Conservation (phyloP, 2,329 filamentous ascomycete genomes). For the Colletotrichum destructivum region DNA sequence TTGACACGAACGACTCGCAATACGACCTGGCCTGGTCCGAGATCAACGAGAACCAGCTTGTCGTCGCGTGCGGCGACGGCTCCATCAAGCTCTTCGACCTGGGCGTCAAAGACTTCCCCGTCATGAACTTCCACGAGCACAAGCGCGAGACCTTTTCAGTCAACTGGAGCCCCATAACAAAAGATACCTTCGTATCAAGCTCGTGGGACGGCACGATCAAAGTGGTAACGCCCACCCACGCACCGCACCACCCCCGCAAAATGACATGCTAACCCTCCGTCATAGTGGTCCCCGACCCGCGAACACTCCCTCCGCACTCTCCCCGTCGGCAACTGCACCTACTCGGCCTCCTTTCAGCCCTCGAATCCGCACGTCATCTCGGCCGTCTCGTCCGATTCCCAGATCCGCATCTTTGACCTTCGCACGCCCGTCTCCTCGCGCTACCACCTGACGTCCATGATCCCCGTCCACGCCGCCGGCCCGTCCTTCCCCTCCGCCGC, state of each 20-base stretch:
- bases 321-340: constrained; percentile 93
- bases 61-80: constrained; percentile 92
- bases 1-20: constrained; percentile 96
- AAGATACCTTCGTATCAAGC: constrained; percentile 90
- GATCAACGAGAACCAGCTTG: constrained; percentile 93
- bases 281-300: constrained; percentile 86
- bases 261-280: constrained; percentile 10
- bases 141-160: constrained; percentile 94
- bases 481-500: constrained; percentile 58
- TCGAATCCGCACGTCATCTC: constrained; percentile 89
- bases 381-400: constrained; percentile 89
- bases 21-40: constrained; percentile 98
- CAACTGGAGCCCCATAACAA: constrained; percentile 91
- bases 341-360: constrained; percentile 91
- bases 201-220: constrained; percentile 98
- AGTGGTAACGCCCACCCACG: constrained; percentile 68
- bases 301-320: constrained; percentile 84
- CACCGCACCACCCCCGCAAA: too few species aligned
- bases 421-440: constrained; percentile 87
- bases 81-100: constrained; percentile 96
- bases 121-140: constrained; percentile 95
- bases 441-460: constrained; percentile 87
- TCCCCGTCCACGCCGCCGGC: constrained; percentile 84
- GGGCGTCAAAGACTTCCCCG: constrained; percentile 83
- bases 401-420: constrained; percentile 92